phyloP scores from a whole-genome alignment of 768 basidiomycete species.

The Crassisporium funariophilum region DNA sequence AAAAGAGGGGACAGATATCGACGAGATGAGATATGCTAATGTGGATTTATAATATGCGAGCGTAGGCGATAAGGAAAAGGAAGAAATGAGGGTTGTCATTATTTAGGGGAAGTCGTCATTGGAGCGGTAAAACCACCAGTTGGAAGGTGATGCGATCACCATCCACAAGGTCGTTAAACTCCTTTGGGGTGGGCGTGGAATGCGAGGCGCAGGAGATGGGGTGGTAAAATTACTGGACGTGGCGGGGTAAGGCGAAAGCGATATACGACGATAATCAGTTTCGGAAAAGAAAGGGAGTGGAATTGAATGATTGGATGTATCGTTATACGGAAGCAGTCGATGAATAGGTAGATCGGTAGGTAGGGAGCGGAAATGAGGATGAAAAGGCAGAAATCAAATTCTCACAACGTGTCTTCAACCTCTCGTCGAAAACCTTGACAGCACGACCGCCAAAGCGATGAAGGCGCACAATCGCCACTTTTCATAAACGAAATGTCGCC shows the following conservation, averaged over 20 bases:
- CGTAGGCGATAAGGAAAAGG: background rate
- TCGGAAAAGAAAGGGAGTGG: no score
- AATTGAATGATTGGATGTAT: no score
- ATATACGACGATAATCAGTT: no score
- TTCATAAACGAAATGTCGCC: conserved; percentile 73
- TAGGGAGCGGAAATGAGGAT: background rate
- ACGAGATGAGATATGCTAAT: background rate
- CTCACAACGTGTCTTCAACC: conserved; percentile 21
- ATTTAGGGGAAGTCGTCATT: background rate
- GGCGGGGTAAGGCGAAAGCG: no score
- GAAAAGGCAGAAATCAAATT: background rate
- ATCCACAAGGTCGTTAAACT: no score
- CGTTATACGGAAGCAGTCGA: no score
- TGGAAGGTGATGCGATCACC: no score
- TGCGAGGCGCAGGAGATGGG: no score
- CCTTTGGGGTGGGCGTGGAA: no score
- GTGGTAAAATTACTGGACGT: no score
- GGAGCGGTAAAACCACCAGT: no score
- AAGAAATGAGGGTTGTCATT: background rate
- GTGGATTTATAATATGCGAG: no score
- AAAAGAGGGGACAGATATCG: background rate
- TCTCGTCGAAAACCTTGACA: conserved; percentile 72
- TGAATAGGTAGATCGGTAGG: background rate
- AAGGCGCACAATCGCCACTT: conserved; percentile 86
- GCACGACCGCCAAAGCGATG: conserved; percentile 74